Evolutionary conservation across 176 grass and related monocot species (phyloP).

Genomic region (Elaeis guineensis): DNA sequence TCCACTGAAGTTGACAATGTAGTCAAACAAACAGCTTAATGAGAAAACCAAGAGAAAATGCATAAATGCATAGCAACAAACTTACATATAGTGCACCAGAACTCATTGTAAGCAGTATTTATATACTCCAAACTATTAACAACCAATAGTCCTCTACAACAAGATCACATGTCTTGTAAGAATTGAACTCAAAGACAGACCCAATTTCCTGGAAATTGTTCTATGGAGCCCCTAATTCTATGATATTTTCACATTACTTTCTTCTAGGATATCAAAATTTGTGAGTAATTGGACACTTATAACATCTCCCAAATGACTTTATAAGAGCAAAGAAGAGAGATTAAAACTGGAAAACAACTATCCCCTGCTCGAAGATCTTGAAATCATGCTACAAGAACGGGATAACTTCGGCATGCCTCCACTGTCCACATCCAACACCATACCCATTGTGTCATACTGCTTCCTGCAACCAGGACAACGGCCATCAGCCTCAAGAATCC

Average conservation of each 20-base stretch:
- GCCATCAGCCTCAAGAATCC: constrained; percentile 13
- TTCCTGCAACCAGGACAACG: constrained; percentile 18
- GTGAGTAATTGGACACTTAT: neutral
- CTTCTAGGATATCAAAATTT: neutral
- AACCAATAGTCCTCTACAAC: neutral
- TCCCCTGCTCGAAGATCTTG: neutral
- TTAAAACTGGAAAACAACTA: neutral
- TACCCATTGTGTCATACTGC: neutral
- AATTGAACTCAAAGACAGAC: neutral
- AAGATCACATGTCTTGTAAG: neutral
- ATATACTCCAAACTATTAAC: neutral
- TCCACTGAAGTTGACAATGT: neutral
- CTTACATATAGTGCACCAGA: neutral
- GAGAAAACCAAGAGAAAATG: neutral
- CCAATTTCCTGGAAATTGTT: neutral
- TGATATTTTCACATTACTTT: neutral
- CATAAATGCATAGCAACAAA: neutral
- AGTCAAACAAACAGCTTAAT: neutral
- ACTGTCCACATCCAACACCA: neutral
- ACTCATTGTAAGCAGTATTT: neutral
- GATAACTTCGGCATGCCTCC: neutral
- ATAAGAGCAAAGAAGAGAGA: no score
- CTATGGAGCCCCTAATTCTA: neutral
- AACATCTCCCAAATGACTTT: neutral
- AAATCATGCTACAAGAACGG: constrained; percentile 3